A percentile compares a stretch with the other conserved stretches of the same genome.
Evolutionary conservation across 2,329 filamentous ascomycete species (phyloP).

Genomic region (Pleochaeta shiraiana): DNA sequence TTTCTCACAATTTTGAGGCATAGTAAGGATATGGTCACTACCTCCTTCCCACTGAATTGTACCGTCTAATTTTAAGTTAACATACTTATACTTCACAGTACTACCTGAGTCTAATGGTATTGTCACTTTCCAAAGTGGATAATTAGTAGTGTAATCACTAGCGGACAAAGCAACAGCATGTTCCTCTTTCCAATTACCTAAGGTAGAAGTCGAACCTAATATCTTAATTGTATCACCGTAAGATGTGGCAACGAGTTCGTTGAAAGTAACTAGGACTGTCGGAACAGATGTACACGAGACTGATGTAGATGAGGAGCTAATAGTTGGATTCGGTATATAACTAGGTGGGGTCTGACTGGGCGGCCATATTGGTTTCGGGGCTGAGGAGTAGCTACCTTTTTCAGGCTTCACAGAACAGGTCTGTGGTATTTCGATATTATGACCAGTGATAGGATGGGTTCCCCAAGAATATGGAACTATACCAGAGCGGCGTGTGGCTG

Average conservation of each 20-base stretch:
- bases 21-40: conserved; percentile 15
- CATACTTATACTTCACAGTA: conserved; percentile 44
- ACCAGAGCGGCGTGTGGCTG: conserved; percentile 32
- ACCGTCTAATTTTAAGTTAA: conserved; percentile 33
- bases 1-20: conserved; percentile 13
- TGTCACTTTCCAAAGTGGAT: conserved; percentile 38
- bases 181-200: conserved; percentile 39
- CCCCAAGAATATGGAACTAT: conserved; percentile 34
- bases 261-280: conserved; percentile 39
- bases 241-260: conserved; percentile 31
- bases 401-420: conserved; percentile 27
- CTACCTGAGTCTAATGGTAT: conserved; percentile 33
- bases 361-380: conserved; percentile 26
- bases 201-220: conserved; percentile 31
- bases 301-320: conserved; percentile 6
- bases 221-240: conserved; percentile 45
- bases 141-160: conserved; percentile 31
- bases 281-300: conserved; percentile 20
- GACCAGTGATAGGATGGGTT: conserved; percentile 20
- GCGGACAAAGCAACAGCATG: conserved; percentile 35
- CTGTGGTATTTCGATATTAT: conserved; percentile 21
- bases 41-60: conserved; percentile 42
- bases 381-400: conserved; percentile 27
- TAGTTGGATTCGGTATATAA: conserved; percentile 6
- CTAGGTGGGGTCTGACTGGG: conserved; percentile 16